Evolutionary conservation across 2,329 filamentous ascomycete genomes (phyloP).

Genomic region (Penicillium expansum): DNA sequence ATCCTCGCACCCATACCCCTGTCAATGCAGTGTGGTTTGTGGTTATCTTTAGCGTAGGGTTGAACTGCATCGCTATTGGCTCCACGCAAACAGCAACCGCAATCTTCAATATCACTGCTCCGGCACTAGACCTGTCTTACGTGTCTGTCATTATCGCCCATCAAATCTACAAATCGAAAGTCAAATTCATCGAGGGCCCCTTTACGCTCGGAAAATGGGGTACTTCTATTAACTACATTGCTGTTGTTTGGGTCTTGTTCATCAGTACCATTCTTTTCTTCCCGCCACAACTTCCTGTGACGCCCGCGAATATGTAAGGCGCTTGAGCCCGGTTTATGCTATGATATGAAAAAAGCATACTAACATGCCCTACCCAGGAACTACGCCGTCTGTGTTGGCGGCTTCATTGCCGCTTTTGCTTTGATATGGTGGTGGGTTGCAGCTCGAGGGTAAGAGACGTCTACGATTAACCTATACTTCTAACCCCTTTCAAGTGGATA

Average conservation of each 20-base stretch:
- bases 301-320: constrained; percentile 49
- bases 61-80: constrained; percentile 50
- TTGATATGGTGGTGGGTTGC: constrained; percentile 49
- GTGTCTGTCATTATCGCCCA: constrained; percentile 61
- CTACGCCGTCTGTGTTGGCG: constrained; percentile 48
- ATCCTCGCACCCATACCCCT: constrained; percentile 55
- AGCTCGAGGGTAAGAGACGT: constrained; percentile 37
- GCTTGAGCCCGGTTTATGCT: not conserved
- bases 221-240: constrained; percentile 54
- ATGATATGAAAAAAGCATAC: not conserved
- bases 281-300: constrained; percentile 49
- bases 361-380: constrained; percentile 36
- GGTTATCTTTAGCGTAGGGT: constrained; percentile 54
- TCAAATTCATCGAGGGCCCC: constrained; percentile 57
- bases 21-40: constrained; percentile 65
- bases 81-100: constrained; percentile 47
- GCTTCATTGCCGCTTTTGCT: constrained; percentile 50
- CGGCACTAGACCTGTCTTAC: constrained; percentile 54
- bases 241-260: constrained; percentile 61
- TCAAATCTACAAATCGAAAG: constrained; percentile 51
- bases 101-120: constrained; percentile 55
- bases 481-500: not conserved
- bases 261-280: constrained; percentile 62
- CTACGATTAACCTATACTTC: constrained; percentile 15
- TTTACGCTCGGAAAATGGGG: constrained; percentile 58